Evolutionary conservation across 2,329 filamentous ascomycete species (phyloP), one percentile per base, ranked within the genome.

Genomic region (Clonostachys rosea): DNA sequence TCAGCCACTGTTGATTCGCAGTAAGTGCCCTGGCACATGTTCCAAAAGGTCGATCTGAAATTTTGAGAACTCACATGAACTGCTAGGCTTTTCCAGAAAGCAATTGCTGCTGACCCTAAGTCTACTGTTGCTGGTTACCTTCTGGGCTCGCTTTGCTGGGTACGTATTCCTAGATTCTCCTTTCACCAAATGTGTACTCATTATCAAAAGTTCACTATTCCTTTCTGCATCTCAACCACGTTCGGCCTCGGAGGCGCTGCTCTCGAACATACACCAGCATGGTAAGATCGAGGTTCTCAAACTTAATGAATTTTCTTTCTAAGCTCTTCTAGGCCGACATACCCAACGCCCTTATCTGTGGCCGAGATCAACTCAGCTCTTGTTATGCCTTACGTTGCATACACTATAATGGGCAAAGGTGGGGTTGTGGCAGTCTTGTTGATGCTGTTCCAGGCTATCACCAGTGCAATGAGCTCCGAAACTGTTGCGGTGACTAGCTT

Each of bases 401-500:
- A 95, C 5, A 89, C 88, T 1, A 68, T 96, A 7, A 78, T 96
- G 7, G 91, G 91, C 2, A 84, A 84, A 55, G 88, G 89, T 4
- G 91, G 91, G 43, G 91, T 90, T 1, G 81, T 84, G 2, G 88
- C 83, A 0, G 90, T 88, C 0, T 76, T 95, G 2, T 70, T 96
- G 11, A 83, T 95, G 53, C 78, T 95, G 46, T 95, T 95, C 72
- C 90, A 95, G 83, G 91, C 91, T 18, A 90, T 95, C 18, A 95
- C 91, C 0, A 89, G 83, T 2, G 87, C 90, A 0, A 87, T 87
- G 52, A 91, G 86, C 2, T 86, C 89, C 0, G 87, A 95, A 62
- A 71, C 95, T 6, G 92, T 96, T 49, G 89, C 91, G 4, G 89
- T 95, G 2, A 92, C 87, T 2, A 91, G 87, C 9, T 94, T 95